Conservation (phyloP, 2,329 filamentous ascomycete species). For the Fusarium virguliforme region DNA sequence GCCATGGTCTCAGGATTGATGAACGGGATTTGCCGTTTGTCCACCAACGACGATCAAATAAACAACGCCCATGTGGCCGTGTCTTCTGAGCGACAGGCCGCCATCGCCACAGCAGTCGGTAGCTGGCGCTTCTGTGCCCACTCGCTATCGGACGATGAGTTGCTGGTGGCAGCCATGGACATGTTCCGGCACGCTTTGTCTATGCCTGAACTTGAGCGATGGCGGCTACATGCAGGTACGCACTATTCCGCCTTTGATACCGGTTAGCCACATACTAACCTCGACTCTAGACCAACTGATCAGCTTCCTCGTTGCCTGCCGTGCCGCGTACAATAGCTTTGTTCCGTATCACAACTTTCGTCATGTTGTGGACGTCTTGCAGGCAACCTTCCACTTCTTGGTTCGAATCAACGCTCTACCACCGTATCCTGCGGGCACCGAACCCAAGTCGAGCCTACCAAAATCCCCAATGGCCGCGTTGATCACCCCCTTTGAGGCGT, state of each 20-base stretch:
- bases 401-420: slow-evolving; percentile 84
- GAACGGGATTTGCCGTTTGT: slow-evolving; percentile 85
- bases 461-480: slow-evolving; percentile 81
- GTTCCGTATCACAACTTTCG: slow-evolving; percentile 99
- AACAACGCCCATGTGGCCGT: slow-evolving; percentile 78
- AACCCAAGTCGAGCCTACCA: slow-evolving; percentile 52
- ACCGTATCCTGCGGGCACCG: slow-evolving; percentile 69
- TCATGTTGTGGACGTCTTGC: slow-evolving; percentile 95
- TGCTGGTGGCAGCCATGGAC: slow-evolving; percentile 85
- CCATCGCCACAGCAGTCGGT: slow-evolving; percentile 79
- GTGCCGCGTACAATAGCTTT: slow-evolving; percentile 95
- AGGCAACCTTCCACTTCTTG: slow-evolving; percentile 93
- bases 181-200: slow-evolving; percentile 93
- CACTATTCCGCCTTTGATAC: slow-evolving; percentile 20
- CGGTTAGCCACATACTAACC: slow-evolving; percentile 58
- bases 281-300: slow-evolving; percentile 79
- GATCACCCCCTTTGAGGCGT: slow-evolving; percentile 87
- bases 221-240: slow-evolving; percentile 84
- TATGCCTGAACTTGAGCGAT: slow-evolving; percentile 85
- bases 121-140: slow-evolving; percentile 93
- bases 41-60: slow-evolving; percentile 75
- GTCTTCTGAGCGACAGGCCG: slow-evolving; percentile 73
- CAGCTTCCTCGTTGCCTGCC: slow-evolving; percentile 88
- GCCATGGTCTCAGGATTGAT: slow-evolving; percentile 94
- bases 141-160: slow-evolving; percentile 89